phyloP scores from a whole-genome alignment of 1,284 basidiomycete species.

The Clitocybe nebularis region DNA sequence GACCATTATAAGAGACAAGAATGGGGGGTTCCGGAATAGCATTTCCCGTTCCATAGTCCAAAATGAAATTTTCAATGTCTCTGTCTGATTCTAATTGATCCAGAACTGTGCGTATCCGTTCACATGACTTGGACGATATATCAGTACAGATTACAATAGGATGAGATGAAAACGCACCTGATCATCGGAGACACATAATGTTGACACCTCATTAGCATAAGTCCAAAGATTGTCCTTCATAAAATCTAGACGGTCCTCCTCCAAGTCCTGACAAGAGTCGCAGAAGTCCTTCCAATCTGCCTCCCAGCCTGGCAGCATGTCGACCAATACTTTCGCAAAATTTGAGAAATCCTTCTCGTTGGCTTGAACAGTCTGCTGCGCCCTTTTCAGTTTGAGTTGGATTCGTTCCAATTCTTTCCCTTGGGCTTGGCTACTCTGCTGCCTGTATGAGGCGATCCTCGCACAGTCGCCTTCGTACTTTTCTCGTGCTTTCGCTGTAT shows the following conservation, averaged over 20 bases:
- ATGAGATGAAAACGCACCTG: slow-evolving; percentile 57
- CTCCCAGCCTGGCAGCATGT: slow-evolving; percentile 86
- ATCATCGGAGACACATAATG: slow-evolving; percentile 93
- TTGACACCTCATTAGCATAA: slow-evolving; percentile 93
- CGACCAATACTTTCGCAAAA: slow-evolving; percentile 77
- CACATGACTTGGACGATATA: slow-evolving; percentile 69
- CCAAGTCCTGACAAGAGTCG: slow-evolving; percentile 92
- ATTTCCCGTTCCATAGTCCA: slow-evolving; percentile 81
- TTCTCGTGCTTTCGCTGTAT: slow-evolving; percentile 85
- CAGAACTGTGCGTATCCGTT: slow-evolving; percentile 75
- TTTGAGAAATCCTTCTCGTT: slow-evolving; percentile 91
- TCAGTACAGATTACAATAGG: slow-evolving; percentile 5
- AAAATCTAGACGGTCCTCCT: slow-evolving; percentile 93
- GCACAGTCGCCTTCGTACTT: slow-evolving; percentile 93
- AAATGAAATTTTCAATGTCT: slow-evolving; percentile 81
- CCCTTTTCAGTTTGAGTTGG: slow-evolving; percentile 80
- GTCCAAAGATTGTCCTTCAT: slow-evolving; percentile 95
- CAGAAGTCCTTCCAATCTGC: slow-evolving; percentile 92
- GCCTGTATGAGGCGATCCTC: slow-evolving; percentile 91
- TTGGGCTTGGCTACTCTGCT: slow-evolving; percentile 84
- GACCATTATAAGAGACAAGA: slow-evolving; percentile 66
- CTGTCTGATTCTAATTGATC: slow-evolving; percentile 79
- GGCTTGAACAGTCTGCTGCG: slow-evolving; percentile 81
- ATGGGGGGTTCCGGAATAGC: slow-evolving; percentile 72
- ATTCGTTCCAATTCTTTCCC: slow-evolving; percentile 92